Evolutionary conservation across 495 filamentous ascomycete species (phyloP).

Genomic region (Penicillium psychrofluorescens): DNA sequence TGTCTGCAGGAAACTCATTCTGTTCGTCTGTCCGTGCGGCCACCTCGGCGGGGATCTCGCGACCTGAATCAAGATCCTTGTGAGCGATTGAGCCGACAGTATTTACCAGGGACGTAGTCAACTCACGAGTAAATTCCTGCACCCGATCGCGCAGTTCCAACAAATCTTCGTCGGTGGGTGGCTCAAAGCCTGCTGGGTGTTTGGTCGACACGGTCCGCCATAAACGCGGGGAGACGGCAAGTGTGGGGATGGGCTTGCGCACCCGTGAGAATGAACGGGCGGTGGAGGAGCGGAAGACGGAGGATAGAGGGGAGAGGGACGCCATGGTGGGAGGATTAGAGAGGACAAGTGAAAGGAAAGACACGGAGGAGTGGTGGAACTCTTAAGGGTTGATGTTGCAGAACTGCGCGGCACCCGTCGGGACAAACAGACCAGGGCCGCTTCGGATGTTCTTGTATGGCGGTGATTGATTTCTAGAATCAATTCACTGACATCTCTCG

Average conservation of each 20-base stretch:
- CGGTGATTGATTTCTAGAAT: no score
- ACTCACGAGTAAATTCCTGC: slow-evolving; percentile 75
- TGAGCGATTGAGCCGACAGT: no score
- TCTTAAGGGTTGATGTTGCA: no score
- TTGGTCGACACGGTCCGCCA: slow-evolving; percentile 52
- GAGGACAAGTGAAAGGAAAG: slow-evolving; percentile 1
- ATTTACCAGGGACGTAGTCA: no score
- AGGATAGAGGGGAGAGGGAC: slow-evolving; percentile 15
- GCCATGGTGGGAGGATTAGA: slow-evolving; percentile 20
- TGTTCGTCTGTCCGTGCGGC: slow-evolving; percentile 71
- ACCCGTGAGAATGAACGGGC: slow-evolving; percentile 21
- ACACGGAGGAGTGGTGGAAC: not conserved
- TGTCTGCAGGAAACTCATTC: slow-evolving; percentile 82
- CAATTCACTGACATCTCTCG: no score
- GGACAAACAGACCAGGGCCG: no score
- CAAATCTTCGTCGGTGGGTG: slow-evolving; percentile 70
- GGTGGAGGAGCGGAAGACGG: slow-evolving; percentile 25
- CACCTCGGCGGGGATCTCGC: slow-evolving; percentile 70
- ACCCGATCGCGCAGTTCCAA: slow-evolving; percentile 81
- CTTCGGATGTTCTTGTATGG: no score
- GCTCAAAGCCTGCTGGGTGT: slow-evolving; percentile 75
- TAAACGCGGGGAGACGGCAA: slow-evolving; percentile 20
- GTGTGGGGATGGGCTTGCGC: slow-evolving; percentile 23
- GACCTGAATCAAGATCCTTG: slow-evolving; percentile 21
- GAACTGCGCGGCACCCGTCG: no score